These are phyloP conservation scores for Candida ponderosae DNA, from an alignment of 805 yeast genomes.

Conservation along the genomic window DNA sequence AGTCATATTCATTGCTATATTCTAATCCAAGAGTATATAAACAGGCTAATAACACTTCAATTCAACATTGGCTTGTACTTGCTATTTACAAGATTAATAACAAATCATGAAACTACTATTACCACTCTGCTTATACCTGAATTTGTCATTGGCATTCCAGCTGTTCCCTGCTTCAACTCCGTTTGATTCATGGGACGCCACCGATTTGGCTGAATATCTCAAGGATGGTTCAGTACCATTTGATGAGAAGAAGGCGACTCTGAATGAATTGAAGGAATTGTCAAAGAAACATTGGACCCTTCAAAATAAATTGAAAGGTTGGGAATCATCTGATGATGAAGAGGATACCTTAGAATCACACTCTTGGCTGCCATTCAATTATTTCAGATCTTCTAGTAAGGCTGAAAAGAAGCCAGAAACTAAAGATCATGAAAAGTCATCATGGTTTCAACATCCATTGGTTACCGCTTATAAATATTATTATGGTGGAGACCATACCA, in stretches of 20 bases:
- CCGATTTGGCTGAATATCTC: conserved; percentile 26
- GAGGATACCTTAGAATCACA: neutral
- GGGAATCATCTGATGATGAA: conserved; percentile 7
- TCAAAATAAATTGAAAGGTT: neutral
- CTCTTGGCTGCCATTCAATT: conserved; percentile 1
- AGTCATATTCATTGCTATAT: too few species aligned
- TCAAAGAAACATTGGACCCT: conserved; percentile 22
- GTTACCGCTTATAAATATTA: conserved; percentile 10
- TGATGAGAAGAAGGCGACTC: conserved; percentile 15
- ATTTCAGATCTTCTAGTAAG: neutral
- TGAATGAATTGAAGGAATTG: conserved; percentile 19
- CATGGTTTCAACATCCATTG: conserved; percentile 10
- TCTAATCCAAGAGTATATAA: too few species aligned
- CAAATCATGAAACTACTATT: neutral
- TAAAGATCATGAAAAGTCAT: neutral
- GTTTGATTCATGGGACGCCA: conserved; percentile 22
- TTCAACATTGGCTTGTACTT: too few species aligned
- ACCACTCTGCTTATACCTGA: neutral
- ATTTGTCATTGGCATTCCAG: neutral
- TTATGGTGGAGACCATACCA: neutral
- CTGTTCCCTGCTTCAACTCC: conserved; percentile 1
- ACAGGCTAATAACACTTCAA: too few species aligned
- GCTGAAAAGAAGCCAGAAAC: neutral
- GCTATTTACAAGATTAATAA: too few species aligned
- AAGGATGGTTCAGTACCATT: conserved; percentile 21